Evolutionary conservation across 2,329 filamentous ascomycete species (phyloP).

Genomic region (Bipolaris gigantea): DNA sequence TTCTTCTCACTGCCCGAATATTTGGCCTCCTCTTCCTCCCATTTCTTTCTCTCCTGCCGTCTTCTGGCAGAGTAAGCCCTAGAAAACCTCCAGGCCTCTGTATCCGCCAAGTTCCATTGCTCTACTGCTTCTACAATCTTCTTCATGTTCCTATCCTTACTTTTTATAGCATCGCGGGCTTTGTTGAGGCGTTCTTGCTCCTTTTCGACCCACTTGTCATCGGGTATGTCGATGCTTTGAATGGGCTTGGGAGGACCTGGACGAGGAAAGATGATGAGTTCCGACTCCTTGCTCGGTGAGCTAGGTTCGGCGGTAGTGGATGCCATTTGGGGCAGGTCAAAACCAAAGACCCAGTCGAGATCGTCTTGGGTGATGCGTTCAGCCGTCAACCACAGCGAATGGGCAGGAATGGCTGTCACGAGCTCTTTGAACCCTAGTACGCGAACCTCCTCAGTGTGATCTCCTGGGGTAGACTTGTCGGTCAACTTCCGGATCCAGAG

Average conservation of each 20-base stretch:
- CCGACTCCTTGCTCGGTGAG: conserved; percentile 61
- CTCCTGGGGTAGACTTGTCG: conserved; percentile 65
- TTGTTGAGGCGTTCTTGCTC: conserved; percentile 61
- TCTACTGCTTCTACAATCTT: conserved; percentile 49
- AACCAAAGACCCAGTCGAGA: conserved; percentile 88
- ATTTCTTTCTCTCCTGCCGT: conserved; percentile 64
- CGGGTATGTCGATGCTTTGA: conserved; percentile 55
- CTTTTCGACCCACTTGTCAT: conserved; percentile 55
- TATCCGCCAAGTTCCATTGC: conserved; percentile 65
- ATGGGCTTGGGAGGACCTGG: conserved; percentile 52
- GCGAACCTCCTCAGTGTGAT: conserved; percentile 65
- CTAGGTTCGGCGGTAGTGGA: conserved; percentile 58
- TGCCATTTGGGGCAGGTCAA: conserved; percentile 67
- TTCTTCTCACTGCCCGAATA: conserved; percentile 63
- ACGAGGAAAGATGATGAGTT: conserved; percentile 50
- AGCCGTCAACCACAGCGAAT: conserved; percentile 81
- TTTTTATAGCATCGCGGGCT: conserved; percentile 49
- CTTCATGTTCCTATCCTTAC: conserved; percentile 33
- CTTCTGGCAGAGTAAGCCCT: conserved; percentile 67
- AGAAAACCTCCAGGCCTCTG: conserved; percentile 76
- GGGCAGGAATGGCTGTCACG: conserved; percentile 66
- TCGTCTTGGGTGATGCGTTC: conserved; percentile 65
- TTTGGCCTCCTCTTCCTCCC: conserved; percentile 70
- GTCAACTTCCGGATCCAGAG: conserved; percentile 76
- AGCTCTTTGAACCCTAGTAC: conserved; percentile 78